Conservation (phyloP, 441 rosid species). For the Adansonia gregorii region DNA sequence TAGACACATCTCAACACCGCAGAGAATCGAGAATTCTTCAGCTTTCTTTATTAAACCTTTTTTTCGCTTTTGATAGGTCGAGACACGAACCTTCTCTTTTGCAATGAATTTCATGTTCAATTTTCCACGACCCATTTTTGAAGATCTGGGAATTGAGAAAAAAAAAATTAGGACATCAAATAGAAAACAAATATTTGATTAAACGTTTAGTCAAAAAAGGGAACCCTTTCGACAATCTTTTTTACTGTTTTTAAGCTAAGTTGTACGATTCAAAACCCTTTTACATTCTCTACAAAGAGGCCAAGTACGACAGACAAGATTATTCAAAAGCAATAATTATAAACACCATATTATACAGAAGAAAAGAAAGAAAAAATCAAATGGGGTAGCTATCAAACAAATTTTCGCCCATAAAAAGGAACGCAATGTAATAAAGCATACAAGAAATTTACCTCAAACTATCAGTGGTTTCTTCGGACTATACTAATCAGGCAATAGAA, state of each 20-base stretch:
- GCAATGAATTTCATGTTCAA: not conserved
- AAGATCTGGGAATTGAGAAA: not conserved
- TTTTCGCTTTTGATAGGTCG: slow-evolving; percentile 10
- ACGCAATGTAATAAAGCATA: not conserved
- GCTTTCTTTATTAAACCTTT: not conserved
- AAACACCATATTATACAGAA: not conserved
- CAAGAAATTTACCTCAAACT: not conserved
- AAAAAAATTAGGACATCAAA: not conserved
- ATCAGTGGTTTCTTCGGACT: not conserved
- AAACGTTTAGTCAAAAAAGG: too few species aligned
- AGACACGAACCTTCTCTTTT: not conserved
- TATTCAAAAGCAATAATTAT: not conserved
- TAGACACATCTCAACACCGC: slow-evolving; percentile 1
- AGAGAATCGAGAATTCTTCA: slow-evolving; percentile 9
- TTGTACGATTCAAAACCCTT: not conserved
- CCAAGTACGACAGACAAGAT: not conserved
- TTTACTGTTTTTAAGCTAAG: too few species aligned
- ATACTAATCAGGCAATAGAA: not conserved
- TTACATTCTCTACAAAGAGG: too few species aligned
- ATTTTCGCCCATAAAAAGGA: not conserved
- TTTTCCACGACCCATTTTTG: slow-evolving; percentile 22
- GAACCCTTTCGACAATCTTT: too few species aligned
- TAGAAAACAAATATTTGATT: not conserved
- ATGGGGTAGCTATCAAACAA: not conserved
- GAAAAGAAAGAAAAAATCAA: not conserved